These are phyloP conservation scores for Bryum argenteum DNA, from an alignment of 225 moss, liverwort and hornwort species.

Conservation along the genomic window DNA sequence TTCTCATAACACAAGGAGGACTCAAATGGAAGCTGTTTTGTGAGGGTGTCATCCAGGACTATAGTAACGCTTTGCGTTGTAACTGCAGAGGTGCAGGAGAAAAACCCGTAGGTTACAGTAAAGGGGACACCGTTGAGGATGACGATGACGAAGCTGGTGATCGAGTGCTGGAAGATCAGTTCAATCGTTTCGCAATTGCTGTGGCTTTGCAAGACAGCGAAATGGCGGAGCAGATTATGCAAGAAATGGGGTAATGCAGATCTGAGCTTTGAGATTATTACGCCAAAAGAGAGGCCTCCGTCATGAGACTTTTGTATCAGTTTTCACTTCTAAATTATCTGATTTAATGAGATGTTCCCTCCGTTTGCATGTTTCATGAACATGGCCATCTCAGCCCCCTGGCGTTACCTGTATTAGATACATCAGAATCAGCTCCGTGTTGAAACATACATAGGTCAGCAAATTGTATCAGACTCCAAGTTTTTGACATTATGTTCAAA, in stretches of 20 bases:
- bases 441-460: conserved; percentile 3
- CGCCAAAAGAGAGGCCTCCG: not conserved
- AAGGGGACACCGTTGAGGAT: conserved; percentile 53
- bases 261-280: not conserved
- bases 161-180: conserved; percentile 71
- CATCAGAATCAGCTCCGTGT: not conserved
- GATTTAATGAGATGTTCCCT: not conserved
- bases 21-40: not conserved
- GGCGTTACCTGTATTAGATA: not conserved
- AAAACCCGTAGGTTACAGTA: conserved; percentile 33
- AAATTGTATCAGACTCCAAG: not conserved
- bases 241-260: conserved; percentile 70
- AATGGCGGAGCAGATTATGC: conserved; percentile 71
- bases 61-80: not conserved
- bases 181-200: conserved; percentile 84
- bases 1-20: not conserved
- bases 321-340: conserved; percentile 4
- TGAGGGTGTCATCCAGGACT: not conserved
- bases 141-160: conserved; percentile 55
- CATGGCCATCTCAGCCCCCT: not conserved
- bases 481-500: conserved; percentile 10
- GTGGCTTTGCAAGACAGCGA: conserved; percentile 69
- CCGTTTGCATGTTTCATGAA: not conserved
- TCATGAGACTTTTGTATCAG: not conserved
- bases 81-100: conserved; percentile 47